Evolutionary conservation across 345 rosid genomes (phyloP), one percentile per base, ranked within the genome.

Genomic region (Brassica incana): DNA sequence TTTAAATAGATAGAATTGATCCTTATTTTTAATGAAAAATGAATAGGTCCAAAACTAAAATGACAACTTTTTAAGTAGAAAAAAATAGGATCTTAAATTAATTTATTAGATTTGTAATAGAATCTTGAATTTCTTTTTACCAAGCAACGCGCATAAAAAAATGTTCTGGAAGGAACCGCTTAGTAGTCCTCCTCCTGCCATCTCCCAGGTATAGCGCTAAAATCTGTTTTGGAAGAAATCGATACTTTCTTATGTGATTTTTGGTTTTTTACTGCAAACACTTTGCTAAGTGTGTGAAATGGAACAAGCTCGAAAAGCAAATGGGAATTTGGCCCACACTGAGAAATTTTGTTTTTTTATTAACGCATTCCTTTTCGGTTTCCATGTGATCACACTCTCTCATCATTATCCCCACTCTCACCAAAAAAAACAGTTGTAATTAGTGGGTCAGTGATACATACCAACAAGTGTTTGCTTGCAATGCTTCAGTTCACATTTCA

Each of bases 141-240:
- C 25, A 33, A 33, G 25, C 68, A 15, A 65, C 40, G 40, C 40
- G 5, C 30, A 15, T 54, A 54, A 52, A 63, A 63, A 63, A 65
- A 40, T 33, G 65, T 75, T 75, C 67, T 69, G 38, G 78, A 60
- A 65, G 52, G 29, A 65, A 74, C 78, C 56, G 77, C 69, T 65
- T 62, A 48, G 16, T 59, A 12, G 32, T 59, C n/a, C 32, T 59
- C 64, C n/a, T 52, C 58, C 58, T 29, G 32, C 32, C 32, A 29
- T 3, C 3, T n/a, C 58, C 58, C 65, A 23, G 10, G 32, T 60
- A 60, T 23, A 23, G 14, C 65, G 33, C 6, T 60, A 23, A 60
- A 60, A 60, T 60, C 33, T 60, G 32, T 60, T 59, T 23, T 9
- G 12, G 30, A 23, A 59, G 63, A 8, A 59, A 9, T 59, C 30